Conservation (phyloP, 2,329 filamentous ascomycete species). For the Botrytis aclada region DNA sequence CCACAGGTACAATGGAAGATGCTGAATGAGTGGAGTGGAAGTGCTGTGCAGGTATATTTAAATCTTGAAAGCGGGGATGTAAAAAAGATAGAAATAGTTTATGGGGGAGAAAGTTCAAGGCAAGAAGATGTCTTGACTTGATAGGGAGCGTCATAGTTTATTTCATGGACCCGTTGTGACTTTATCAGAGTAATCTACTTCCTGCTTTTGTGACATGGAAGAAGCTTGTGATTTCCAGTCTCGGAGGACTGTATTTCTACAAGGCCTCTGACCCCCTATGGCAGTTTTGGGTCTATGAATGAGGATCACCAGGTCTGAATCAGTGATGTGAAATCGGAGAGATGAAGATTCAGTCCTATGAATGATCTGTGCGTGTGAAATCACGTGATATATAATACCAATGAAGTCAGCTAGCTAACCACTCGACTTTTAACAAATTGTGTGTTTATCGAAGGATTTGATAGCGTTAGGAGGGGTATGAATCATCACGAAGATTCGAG, state of each 20-base stretch:
- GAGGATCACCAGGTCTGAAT: neutral
- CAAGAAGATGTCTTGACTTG: neutral
- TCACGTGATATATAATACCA: neutral
- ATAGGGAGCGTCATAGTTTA: neutral
- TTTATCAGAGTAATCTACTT: neutral
- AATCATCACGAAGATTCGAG: neutral
- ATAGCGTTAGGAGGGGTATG: no score
- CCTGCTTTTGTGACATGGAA: neutral
- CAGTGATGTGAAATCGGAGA: neutral
- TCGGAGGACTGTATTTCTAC: neutral
- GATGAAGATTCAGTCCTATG: neutral
- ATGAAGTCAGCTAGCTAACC: neutral
- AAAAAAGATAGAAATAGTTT: neutral
- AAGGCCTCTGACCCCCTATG: neutral
- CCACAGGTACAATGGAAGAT: neutral
- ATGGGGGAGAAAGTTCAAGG: neutral
- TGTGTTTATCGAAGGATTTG: neutral
- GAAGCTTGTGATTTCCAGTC: neutral
- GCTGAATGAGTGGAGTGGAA: neutral
- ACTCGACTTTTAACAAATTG: neutral
- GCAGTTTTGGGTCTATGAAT: neutral
- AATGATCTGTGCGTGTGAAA: neutral
- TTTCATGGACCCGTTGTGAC: neutral
- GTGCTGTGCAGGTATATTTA: neutral
- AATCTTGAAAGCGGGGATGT: neutral